phyloP scores from a whole-genome alignment of 805 yeast genomes.

The Pichia gijzeniarum region DNA sequence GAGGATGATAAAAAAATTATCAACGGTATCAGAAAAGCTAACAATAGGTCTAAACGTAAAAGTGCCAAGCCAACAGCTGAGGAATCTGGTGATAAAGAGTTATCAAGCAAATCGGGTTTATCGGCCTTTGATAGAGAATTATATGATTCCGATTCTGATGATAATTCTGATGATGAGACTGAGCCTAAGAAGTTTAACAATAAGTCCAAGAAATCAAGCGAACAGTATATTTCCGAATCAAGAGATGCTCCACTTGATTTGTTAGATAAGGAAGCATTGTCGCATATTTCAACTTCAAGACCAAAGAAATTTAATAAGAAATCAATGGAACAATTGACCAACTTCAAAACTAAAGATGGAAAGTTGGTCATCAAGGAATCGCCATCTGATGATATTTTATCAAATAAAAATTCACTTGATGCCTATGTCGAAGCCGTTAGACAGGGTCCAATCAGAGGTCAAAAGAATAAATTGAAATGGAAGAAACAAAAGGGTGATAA shows the following conservation, averaged over 20 bases:
- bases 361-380: constrained; percentile 58
- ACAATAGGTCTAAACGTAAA: constrained; percentile 44
- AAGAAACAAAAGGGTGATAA: constrained; percentile 46
- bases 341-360: constrained; percentile 55
- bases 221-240: constrained; percentile 71
- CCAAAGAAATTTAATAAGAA: constrained; percentile 55
- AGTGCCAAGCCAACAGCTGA: constrained; percentile 10
- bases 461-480: constrained; percentile 83
- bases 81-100: constrained; percentile 16
- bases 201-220: constrained; percentile 24
- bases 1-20: constrained; percentile 82
- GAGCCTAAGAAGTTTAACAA: constrained; percentile 16
- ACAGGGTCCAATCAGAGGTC: constrained; percentile 92
- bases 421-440: constrained; percentile 93
- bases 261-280: constrained; percentile 74
- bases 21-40: constrained; percentile 77
- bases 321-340: constrained; percentile 33
- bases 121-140: constrained; percentile 92
- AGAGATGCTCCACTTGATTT: constrained; percentile 77
- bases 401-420: constrained; percentile 56
- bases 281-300: constrained; percentile 83
- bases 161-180: constrained; percentile 43
- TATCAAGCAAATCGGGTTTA: constrained; percentile 34
- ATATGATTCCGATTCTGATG: constrained; percentile 60
- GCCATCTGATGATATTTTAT: constrained; percentile 42